phyloP scores from a whole-genome alignment of 1,284 basidiomycete genomes.

The Grifola frondosa region DNA sequence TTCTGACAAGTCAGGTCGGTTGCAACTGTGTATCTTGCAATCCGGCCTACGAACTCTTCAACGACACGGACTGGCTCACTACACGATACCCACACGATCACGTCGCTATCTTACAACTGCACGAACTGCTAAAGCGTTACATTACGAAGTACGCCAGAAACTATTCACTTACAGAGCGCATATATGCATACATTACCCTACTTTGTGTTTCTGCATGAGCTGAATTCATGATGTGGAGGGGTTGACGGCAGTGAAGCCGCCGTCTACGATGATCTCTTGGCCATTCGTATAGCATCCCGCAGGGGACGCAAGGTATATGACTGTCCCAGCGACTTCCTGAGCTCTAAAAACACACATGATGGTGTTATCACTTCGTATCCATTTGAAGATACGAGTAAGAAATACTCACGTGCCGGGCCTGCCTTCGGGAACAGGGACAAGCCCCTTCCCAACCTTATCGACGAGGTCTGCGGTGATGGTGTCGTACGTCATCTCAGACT shows the following conservation, averaged over 20 bases:
- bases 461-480: slow-evolving; percentile 45
- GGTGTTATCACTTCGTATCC: not conserved
- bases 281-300: slow-evolving; percentile 74
- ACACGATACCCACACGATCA: too few species aligned
- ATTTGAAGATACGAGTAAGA: not conserved
- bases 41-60: too few species aligned
- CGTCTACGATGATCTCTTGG: slow-evolving; percentile 72
- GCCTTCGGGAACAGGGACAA: slow-evolving; percentile 58
- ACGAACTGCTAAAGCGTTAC: too few species aligned
- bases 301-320: slow-evolving; percentile 67
- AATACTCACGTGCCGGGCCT: slow-evolving; percentile 65
- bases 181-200: too few species aligned
- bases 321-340: slow-evolving; percentile 73
- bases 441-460: slow-evolving; percentile 53
- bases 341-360: slow-evolving; percentile 39
- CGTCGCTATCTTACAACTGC: too few species aligned
- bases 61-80: too few species aligned
- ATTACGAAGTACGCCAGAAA: too few species aligned
- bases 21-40: too few species aligned
- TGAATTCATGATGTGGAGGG: slow-evolving; percentile 41
- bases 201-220: too few species aligned
- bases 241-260: slow-evolving; percentile 72
- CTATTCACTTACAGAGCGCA: too few species aligned
- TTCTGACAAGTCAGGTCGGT: too few species aligned
- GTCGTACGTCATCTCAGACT: slow-evolving; percentile 72